Evolutionary conservation across 2,329 filamentous ascomycete species (phyloP), one percentile per base, ranked within the genome.

Genomic region (Pyrenochaeta sp.): DNA sequence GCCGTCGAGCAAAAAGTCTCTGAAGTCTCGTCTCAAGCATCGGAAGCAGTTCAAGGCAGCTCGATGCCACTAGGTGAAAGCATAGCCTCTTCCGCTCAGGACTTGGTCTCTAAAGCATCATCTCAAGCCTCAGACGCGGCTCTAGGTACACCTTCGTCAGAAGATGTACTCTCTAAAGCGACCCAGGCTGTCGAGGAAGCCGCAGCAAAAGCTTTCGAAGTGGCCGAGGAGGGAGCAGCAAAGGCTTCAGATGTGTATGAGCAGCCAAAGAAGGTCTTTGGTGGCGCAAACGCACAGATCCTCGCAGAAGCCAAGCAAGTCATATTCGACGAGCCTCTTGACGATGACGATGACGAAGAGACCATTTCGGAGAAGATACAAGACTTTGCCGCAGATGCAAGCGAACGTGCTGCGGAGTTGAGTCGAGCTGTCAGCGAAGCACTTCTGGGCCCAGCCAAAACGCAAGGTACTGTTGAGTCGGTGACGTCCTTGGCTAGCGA

Each of bases 381-480:
- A 43, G 76, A 70, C 34, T 69, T 82, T 46, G 74, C 79, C 17
- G 77, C 73, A 44, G 74, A 77, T 48, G 81, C 79, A 10, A 77
- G 78, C 17, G 79, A 81, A 32, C 71, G 74, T 41, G 81, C 80
- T 39, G 72, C 74, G 34, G 75, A 81, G 23, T 70, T 83, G 30
- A 84, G 78, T 10, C 74, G 73, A 55, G 80, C 78, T 20, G 78
- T 83, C 20, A 80, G 78, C 45, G 80, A 84, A 65, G 82, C 81
- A 18, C 64, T 81, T 7, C 60, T 80, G 19, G 72, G 75, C 28
- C 68, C 75, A 10, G 67, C 75, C 1, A 75, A 65, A 36, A 74
- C 75, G 2, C 72, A 78, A 52, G 77, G 77, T 5, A 68, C 65
- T 15, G 74, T 75, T 3, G 78, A 80, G 48, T 77, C 76, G 29